Percentiles rank a stretch among this genome's conserved stretches.
phyloP scores from a whole-genome alignment of 106 monocot genomes.

The Dioscorea alata region DNA sequence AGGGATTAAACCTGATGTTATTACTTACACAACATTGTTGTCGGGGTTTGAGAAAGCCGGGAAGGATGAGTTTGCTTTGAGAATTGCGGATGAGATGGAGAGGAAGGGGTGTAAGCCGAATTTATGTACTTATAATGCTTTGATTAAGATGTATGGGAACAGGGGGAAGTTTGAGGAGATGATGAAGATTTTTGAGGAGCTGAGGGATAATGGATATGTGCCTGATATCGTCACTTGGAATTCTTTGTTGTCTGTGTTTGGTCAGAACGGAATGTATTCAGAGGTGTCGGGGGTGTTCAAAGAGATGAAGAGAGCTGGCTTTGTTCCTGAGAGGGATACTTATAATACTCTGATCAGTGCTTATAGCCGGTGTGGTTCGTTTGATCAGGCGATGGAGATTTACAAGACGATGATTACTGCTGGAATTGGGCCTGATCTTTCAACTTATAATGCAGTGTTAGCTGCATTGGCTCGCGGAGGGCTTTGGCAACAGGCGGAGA shows the following conservation, averaged over 20 bases:
- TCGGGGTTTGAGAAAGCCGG: constrained; percentile 92
- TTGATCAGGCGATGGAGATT: constrained; percentile 82
- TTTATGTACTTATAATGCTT: constrained; percentile 86
- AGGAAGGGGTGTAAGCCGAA: constrained; percentile 62
- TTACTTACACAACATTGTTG: constrained; percentile 84
- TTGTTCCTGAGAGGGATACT: constrained; percentile 90
- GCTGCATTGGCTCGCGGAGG: constrained; percentile 92
- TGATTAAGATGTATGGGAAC: constrained; percentile 91
- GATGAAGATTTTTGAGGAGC: constrained; percentile 76
- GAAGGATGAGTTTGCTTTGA: constrained; percentile 58
- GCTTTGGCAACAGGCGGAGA: constrained; percentile 85
- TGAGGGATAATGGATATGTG: constrained; percentile 45
- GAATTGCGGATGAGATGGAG: constrained; percentile 69
- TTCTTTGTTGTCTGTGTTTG: constrained; percentile 81
- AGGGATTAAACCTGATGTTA: constrained; percentile 80
- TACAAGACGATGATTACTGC: constrained; percentile 85
- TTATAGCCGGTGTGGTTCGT: constrained; percentile 85
- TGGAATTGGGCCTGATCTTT: constrained; percentile 78
- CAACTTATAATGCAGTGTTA: constrained; percentile 88
- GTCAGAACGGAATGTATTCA: constrained; percentile 80
- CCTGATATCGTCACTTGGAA: constrained; percentile 98
- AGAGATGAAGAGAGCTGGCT: constrained; percentile 98
- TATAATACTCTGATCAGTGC: constrained; percentile 92
- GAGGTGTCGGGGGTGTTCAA: constrained; percentile 86
- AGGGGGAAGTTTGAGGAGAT: constrained; percentile 75